Conservation (phyloP, 805 yeast genomes). For the Candida morakotiae region DNA sequence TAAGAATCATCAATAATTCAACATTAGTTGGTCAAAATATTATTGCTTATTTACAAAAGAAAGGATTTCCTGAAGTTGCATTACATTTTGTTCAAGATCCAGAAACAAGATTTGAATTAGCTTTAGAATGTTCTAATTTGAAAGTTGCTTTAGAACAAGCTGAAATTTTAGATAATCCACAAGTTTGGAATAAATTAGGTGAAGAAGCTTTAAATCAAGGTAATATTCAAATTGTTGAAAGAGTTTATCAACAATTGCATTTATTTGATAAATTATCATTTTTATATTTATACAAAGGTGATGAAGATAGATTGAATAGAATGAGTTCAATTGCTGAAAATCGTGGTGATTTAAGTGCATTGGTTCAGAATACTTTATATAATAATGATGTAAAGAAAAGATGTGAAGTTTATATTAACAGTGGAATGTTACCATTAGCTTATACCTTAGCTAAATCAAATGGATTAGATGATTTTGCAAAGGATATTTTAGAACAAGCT, state of each 20-base stretch:
- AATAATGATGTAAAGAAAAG: constrained; percentile 72
- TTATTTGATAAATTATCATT: constrained; percentile 87
- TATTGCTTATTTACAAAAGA: constrained; percentile 88
- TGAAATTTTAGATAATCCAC: constrained; percentile 59
- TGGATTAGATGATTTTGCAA: constrained; percentile 75
- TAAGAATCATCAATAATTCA: constrained; percentile 81
- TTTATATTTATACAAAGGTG: constrained; percentile 82
- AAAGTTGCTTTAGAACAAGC: constrained; percentile 89
- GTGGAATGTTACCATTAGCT: constrained; percentile 85
- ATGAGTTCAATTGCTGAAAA: constrained; percentile 89
- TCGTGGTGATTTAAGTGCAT: constrained; percentile 74
- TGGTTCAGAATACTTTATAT: constrained; percentile 80
- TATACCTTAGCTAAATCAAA: constrained; percentile 87
- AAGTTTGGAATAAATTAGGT: constrained; percentile 78
- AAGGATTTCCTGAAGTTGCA: constrained; percentile 97
- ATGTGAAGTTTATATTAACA: constrained; percentile 65
- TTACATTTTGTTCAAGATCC: constrained; percentile 95
- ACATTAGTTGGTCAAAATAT: constrained; percentile 96
- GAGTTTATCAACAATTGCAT: constrained; percentile 82
- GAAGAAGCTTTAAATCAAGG: constrained; percentile 89
- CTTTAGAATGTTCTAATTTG: constrained; percentile 89
- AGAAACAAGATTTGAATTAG: constrained; percentile 92
- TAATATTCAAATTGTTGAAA: constrained; percentile 77
- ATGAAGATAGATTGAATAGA: constrained; percentile 64
- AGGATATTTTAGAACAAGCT: constrained; percentile 63